Conservation (phyloP, 23 red algal species). For the Gracilariopsis chorda region DNA sequence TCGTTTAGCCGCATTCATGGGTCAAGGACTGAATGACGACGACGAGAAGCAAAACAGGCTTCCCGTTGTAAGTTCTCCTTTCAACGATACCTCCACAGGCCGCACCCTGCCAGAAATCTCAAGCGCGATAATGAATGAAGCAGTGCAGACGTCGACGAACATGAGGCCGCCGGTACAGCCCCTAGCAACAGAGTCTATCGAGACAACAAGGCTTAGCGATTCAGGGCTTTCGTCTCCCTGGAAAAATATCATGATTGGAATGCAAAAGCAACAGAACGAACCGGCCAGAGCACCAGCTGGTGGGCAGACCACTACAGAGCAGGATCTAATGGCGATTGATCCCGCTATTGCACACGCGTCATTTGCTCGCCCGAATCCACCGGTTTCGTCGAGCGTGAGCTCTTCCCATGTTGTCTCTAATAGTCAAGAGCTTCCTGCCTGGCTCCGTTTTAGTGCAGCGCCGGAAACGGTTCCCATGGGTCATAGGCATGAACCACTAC, state of each 20-base stretch:
- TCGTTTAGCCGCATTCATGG: conserved; percentile 53
- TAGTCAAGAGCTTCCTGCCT: conserved; percentile 17
- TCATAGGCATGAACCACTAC: conserved; percentile 13
- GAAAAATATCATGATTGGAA: conserved; percentile 10
- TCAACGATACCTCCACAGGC: neutral
- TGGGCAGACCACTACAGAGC: conserved; percentile 20
- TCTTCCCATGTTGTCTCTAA: neutral
- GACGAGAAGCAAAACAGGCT: neutral
- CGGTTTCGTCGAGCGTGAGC: conserved; percentile 2
- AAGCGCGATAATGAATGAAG: neutral
- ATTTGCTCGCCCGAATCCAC: conserved; percentile 20
- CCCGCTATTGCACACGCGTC: conserved; percentile 45
- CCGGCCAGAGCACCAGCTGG: neutral
- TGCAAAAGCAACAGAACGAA: conserved; percentile 14
- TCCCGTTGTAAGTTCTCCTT: neutral
- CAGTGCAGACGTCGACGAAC: neutral
- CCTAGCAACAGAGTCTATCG: neutral
- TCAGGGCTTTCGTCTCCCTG: neutral
- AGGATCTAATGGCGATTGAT: conserved; percentile 63
- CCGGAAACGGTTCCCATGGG: neutral
- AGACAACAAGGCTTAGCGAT: neutral
- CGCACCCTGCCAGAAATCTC: neutral
- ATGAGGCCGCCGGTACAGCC: neutral
- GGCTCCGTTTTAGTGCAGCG: conserved; percentile 26
- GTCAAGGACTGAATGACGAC: neutral